phyloP scores from a whole-genome alignment of 495 filamentous ascomycete species.

The Pyrenula massariospora region DNA sequence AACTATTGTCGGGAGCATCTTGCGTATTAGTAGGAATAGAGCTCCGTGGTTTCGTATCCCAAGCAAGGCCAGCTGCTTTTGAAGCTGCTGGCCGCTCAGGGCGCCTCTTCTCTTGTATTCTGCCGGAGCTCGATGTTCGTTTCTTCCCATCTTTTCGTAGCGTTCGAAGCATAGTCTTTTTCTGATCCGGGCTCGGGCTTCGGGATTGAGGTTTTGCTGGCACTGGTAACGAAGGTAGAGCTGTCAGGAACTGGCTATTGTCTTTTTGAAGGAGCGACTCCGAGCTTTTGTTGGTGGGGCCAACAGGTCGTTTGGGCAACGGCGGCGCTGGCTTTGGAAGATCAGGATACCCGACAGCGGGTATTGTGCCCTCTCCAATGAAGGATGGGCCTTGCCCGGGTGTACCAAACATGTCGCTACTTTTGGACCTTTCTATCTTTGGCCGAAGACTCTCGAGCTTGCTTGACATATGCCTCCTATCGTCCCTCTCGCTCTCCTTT shows the following conservation, averaged over 20 bases:
- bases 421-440: constrained; percentile 11
- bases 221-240: constrained; percentile 22
- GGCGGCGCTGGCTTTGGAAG: constrained; percentile 52
- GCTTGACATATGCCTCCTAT: constrained; percentile 9
- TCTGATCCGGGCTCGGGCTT: constrained; percentile 72
- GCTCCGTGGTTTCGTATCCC: constrained; percentile 44
- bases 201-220: constrained; percentile 41
- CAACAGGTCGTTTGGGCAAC: constrained; percentile 47
- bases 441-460: constrained; percentile 10
- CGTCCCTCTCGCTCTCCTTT: constrained; percentile 37
- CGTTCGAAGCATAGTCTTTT: constrained; percentile 71
- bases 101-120: constrained; percentile 14
- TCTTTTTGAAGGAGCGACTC: constrained; percentile 16
- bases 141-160: constrained; percentile 56
- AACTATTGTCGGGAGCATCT: neutral
- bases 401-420: constrained; percentile 1
- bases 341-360: constrained; percentile 65
- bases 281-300: constrained; percentile 38
- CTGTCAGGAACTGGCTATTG: neutral
- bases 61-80: constrained; percentile 81
- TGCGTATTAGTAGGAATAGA: neutral
- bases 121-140: constrained; percentile 9
- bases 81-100: constrained; percentile 47
- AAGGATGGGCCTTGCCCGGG: constrained; percentile 31
- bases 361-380: constrained; percentile 73